phyloP scores from a whole-genome alignment of 495 filamentous ascomycete genomes.

The Penicillium lividum region DNA sequence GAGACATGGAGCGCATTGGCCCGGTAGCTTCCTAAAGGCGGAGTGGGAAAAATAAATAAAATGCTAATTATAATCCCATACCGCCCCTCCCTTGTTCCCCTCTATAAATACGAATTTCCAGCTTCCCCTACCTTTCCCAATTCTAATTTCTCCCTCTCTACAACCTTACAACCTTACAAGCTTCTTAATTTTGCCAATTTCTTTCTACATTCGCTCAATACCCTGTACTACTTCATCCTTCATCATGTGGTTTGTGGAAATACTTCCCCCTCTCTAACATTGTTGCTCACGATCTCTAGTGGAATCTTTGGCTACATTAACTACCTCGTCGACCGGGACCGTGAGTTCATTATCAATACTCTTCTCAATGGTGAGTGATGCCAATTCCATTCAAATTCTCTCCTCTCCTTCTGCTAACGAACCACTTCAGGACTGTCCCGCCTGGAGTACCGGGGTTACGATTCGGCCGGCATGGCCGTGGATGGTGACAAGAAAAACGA shows the following conservation, averaged over 20 bases:
- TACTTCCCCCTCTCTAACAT: not conserved
- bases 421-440: slow-evolving; percentile 65
- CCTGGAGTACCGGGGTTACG: slow-evolving; percentile 95
- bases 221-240: slow-evolving; percentile 8
- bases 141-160: slow-evolving; percentile 9
- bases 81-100: slow-evolving; percentile 27
- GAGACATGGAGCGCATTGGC: slow-evolving; percentile 15
- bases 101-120: slow-evolving; percentile 31
- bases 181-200: slow-evolving; percentile 1
- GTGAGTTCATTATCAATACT: slow-evolving; percentile 90
- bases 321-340: slow-evolving; percentile 88
- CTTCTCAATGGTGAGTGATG: slow-evolving; percentile 81
- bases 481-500: slow-evolving; percentile 99
- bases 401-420: slow-evolving; percentile 7
- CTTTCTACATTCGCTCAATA: slow-evolving; percentile 6
- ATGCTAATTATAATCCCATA: slow-evolving; percentile 16
- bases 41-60: slow-evolving; percentile 3
- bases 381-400: not conserved
- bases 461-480: slow-evolving; percentile 92
- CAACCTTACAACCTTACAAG: slow-evolving; percentile 2
- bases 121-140: slow-evolving; percentile 14
- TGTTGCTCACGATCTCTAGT: slow-evolving; percentile 48
- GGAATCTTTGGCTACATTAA: slow-evolving; percentile 99
- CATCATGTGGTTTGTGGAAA: slow-evolving; percentile 41
- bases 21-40: slow-evolving; percentile 13